Conservation (phyloP, 257 asterid species). For the Solanum megistacrolobum region DNA sequence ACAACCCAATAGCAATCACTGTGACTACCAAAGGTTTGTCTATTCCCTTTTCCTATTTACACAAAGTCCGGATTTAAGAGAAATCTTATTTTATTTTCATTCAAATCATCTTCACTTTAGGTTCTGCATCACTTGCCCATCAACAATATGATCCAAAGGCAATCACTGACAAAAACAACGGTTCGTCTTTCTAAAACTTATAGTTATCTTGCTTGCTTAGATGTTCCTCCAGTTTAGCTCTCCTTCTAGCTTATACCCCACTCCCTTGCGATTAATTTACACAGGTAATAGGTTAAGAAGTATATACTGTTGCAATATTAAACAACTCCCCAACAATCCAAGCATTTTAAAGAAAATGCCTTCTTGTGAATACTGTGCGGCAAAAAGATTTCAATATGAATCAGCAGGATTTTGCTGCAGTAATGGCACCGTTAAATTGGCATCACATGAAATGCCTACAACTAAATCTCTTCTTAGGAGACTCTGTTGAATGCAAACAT, state of each 20-base stretch:
- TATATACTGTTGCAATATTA: too few species aligned
- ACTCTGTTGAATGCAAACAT: background rate
- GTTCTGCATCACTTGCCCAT: background rate
- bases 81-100: too few species aligned
- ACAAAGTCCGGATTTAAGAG: too few species aligned
- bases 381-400: background rate
- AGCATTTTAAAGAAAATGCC: too few species aligned
- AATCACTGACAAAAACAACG: too few species aligned
- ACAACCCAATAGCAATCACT: too few species aligned
- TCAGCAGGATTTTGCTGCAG: background rate
- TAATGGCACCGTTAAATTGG: background rate
- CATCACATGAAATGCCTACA: background rate
- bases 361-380: background rate
- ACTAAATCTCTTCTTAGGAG: background rate
- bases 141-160: background rate
- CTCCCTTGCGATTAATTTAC: background rate
- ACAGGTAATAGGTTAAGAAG: too few species aligned
- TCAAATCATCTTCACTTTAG: background rate
- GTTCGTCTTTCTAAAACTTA: background rate
- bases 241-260: too few species aligned
- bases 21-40: background rate
- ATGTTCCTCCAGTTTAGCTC: too few species aligned
- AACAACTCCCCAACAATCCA: background rate
- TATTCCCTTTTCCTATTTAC: too few species aligned
- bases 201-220: too few species aligned